phyloP scores from a whole-genome alignment of 305 asterid genomes.

The Rubia tinctorum region DNA sequence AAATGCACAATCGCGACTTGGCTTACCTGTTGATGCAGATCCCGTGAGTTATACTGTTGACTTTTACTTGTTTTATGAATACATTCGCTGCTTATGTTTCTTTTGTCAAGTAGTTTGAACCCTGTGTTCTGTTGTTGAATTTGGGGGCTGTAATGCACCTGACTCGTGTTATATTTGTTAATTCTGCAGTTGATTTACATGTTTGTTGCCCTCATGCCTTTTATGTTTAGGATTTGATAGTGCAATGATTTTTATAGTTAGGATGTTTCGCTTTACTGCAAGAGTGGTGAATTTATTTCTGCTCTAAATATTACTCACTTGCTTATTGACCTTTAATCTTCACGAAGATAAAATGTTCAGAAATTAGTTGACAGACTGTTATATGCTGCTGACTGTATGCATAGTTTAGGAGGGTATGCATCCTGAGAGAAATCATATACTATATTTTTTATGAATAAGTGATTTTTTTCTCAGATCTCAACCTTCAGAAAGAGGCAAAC shows the following conservation, averaged over 20 bases:
- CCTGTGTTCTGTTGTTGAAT: not conserved
- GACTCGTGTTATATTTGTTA: no score
- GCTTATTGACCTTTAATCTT: not conserved
- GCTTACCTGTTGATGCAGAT: conserved; percentile 64
- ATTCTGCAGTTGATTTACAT: not conserved
- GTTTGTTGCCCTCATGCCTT: not conserved
- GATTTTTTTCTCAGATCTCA: no score
- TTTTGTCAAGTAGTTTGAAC: not conserved
- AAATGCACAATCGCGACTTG: conserved; percentile 86
- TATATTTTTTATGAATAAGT: no score
- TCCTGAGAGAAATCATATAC: not conserved
- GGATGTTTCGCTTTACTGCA: not conserved
- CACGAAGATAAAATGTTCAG: not conserved
- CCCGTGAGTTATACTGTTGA: conserved; percentile 61
- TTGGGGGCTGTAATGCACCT: not conserved
- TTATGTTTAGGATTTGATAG: not conserved
- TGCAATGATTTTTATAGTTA: no score
- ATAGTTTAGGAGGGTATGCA: no score
- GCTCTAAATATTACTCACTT: not conserved
- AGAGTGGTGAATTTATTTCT: not conserved
- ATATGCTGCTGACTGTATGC: not conserved
- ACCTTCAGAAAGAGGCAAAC: no score
- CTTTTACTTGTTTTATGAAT: not conserved
- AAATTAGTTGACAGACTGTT: not conserved
- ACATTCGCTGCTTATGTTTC: conserved; percentile 14